A percentile compares a stretch with the other conserved stretches of the same genome.
phyloP scores from a whole-genome alignment of 2,329 filamentous ascomycete species.

The Xylogone sp. region DNA sequence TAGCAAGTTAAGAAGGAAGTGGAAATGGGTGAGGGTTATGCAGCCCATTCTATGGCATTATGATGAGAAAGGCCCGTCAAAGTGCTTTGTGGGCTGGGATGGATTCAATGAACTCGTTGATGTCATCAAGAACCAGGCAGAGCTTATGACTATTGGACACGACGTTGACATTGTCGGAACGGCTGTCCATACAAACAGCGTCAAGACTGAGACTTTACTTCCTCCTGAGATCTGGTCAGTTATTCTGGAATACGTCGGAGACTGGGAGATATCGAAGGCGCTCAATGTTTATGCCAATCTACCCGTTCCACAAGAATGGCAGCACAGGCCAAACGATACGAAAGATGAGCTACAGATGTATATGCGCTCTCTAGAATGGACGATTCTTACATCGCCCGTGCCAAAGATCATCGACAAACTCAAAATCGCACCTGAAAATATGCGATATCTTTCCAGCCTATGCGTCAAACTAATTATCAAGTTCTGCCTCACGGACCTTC shows the following conservation, averaged over 20 bases:
- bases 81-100: slow-evolving; percentile 56
- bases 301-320: slow-evolving; percentile 69
- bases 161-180: slow-evolving; percentile 48
- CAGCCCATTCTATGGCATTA: slow-evolving; percentile 82
- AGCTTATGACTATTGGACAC: slow-evolving; percentile 69
- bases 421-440: slow-evolving; percentile 64
- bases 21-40: slow-evolving; percentile 82
- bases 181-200: slow-evolving; percentile 37
- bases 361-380: slow-evolving; percentile 79
- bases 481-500: slow-evolving; percentile 76
- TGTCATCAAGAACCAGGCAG: slow-evolving; percentile 73
- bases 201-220: slow-evolving; percentile 43
- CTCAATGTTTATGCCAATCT: slow-evolving; percentile 78
- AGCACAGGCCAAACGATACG: slow-evolving; percentile 54
- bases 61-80: slow-evolving; percentile 43
- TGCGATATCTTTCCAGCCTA: slow-evolving; percentile 69
- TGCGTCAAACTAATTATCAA: slow-evolving; percentile 89
- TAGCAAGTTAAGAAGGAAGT: slow-evolving; percentile 76
- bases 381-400: slow-evolving; percentile 70
- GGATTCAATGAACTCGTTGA: slow-evolving; percentile 68
- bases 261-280: slow-evolving; percentile 87
- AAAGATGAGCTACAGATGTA: slow-evolving; percentile 66
- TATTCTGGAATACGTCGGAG: slow-evolving; percentile 76
- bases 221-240: slow-evolving; percentile 88
- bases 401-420: slow-evolving; percentile 71